These are phyloP conservation scores for Fusarium sambucinum DNA, from an alignment of 2,329 filamentous ascomycete genomes.

Conservation along the genomic window DNA sequence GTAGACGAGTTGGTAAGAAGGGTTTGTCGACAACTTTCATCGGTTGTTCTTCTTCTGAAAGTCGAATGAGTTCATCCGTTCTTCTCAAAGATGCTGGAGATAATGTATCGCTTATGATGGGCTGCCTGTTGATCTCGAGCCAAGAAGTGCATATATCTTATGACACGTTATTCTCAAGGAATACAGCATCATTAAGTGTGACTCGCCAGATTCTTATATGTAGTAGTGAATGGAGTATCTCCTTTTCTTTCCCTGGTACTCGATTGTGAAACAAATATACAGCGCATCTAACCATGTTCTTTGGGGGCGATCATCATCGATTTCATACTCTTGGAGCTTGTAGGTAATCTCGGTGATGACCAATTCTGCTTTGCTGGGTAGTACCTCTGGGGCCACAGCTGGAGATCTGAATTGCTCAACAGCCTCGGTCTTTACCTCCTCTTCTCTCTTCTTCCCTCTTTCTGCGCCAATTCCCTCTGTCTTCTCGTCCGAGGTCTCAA, in stretches of 20 bases:
- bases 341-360: not conserved
- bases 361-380: not conserved
- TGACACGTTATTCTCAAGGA: accelerated
- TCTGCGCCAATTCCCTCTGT: not conserved
- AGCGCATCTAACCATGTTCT: not conserved
- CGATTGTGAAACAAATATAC: not conserved
- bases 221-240: not conserved
- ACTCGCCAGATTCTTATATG: not conserved
- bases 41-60: accelerated
- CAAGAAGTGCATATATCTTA: not conserved
- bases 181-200: accelerated
- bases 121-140: not conserved
- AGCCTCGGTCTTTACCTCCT: not conserved
- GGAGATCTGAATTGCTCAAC: not conserved
- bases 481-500: no score
- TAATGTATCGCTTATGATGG: not conserved
- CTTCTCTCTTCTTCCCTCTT: not conserved
- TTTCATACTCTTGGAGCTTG: not conserved
- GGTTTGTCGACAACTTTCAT: accelerated
- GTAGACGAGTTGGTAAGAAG: not conserved
- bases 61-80: not conserved
- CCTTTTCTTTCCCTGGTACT: no score
- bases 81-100: accelerated
- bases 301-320: not conserved
- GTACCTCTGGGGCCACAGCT: not conserved